Evolutionary conservation across 2,329 filamentous ascomycete species (phyloP).

Genomic region (Fusarium sp.): DNA sequence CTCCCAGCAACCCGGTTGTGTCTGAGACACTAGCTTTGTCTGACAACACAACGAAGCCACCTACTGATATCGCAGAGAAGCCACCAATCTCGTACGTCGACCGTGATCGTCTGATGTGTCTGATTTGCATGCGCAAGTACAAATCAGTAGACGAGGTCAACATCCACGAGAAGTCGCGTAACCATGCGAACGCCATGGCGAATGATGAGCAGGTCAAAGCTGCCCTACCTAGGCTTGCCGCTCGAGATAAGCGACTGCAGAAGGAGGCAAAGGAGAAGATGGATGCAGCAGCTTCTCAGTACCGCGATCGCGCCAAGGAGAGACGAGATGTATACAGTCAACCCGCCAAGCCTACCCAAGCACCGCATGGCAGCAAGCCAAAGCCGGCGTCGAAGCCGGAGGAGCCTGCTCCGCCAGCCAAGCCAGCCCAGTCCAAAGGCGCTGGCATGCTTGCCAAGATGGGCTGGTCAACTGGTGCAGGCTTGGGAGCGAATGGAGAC

Average conservation of each 20-base stretch:
- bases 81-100: conserved; percentile 64
- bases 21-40: conserved; percentile 13
- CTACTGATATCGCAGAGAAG: conserved; percentile 4
- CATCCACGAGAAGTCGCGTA: conserved; percentile 54
- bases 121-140: conserved; percentile 58
- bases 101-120: conserved; percentile 56
- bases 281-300: conserved; percentile 50
- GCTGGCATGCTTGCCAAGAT: conserved; percentile 74
- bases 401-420: conserved; percentile 30
- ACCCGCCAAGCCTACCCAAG: conserved; percentile 58
- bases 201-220: conserved; percentile 58
- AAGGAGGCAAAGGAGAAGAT: conserved; percentile 44
- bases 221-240: conserved; percentile 52
- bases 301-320: conserved; percentile 73
- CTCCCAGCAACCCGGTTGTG: conserved; percentile 17
- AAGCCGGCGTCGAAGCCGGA: conserved; percentile 29
- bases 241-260: conserved; percentile 49
- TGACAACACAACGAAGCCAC: conserved; percentile 2
- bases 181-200: conserved; percentile 53
- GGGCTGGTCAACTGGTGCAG: conserved; percentile 72
- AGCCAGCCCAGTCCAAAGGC: conserved; percentile 64
- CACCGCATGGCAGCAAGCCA: conserved; percentile 51
- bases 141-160: conserved; percentile 54
- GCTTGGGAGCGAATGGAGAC: conserved; percentile 68
- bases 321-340: conserved; percentile 69